Evolutionary conservation across 352 stramenopile species (phyloP).

Genomic region (Phytophthora uliginosa): DNA sequence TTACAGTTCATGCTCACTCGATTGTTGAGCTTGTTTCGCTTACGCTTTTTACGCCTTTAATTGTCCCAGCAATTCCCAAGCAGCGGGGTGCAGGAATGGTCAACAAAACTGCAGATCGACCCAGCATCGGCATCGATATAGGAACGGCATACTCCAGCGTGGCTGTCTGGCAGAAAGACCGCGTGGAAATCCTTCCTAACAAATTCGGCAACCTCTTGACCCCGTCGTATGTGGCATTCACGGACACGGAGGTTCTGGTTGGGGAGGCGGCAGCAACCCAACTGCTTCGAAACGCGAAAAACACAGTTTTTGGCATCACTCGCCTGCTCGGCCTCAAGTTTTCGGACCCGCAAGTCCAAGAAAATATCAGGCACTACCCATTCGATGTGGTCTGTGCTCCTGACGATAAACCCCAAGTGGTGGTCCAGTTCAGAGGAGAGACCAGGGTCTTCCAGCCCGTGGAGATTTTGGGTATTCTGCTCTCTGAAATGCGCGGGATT

Average conservation of each 20-base stretch:
- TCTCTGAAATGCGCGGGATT: constrained; percentile 8
- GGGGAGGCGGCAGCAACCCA: neutral
- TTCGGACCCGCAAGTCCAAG: constrained; percentile 5
- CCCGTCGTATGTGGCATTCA: neutral
- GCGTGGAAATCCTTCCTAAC: neutral
- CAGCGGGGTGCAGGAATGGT: neutral
- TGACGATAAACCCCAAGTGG: constrained; percentile 1
- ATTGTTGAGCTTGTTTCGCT: neutral
- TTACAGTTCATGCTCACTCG: too few species aligned
- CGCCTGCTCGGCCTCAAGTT: constrained; percentile 6
- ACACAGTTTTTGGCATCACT: constrained; percentile 5
- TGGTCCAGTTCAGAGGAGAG: constrained; percentile 1
- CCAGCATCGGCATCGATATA: constrained; percentile 1
- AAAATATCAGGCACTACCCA: neutral
- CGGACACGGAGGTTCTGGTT: neutral
- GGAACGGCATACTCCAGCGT: neutral
- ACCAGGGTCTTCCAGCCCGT: neutral
- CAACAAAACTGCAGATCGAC: neutral
- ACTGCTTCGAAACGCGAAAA: neutral
- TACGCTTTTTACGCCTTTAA: neutral
- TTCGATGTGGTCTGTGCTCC: constrained; percentile 4
- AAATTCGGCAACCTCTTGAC: neutral
- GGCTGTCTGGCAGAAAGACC: neutral
- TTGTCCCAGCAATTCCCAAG: neutral
- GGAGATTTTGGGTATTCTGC: constrained; percentile 7